Evolutionary conservation across 2,329 filamentous ascomycete genomes (phyloP).

Genomic region (Septoria petroselini): DNA sequence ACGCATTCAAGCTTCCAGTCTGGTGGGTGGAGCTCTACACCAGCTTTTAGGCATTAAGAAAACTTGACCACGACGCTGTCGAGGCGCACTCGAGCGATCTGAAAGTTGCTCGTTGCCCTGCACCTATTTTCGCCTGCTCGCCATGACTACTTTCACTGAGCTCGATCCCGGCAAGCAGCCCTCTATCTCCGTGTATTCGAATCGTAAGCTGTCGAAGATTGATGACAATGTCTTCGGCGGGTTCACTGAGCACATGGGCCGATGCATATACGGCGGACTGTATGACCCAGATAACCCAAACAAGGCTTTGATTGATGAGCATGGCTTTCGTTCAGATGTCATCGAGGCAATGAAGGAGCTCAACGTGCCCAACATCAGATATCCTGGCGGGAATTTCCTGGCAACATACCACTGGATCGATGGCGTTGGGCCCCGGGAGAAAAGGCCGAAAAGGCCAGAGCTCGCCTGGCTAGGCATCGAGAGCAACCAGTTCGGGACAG

Average conservation of each 20-base stretch:
- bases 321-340: constrained; percentile 77
- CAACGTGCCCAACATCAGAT: constrained; percentile 71
- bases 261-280: constrained; percentile 83
- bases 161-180: constrained; percentile 60
- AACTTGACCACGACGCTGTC: too few relatives aligned
- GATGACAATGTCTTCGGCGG: constrained; percentile 79
- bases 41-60: too few relatives aligned
- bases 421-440: constrained; percentile 69
- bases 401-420: constrained; percentile 86
- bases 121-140: too few relatives aligned
- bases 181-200: constrained; percentile 63
- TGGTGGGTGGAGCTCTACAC: too few relatives aligned
- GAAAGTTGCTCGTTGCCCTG: neutral
- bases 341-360: constrained; percentile 70
- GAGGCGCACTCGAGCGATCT: too few relatives aligned
- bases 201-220: constrained; percentile 67
- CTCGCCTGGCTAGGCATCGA: constrained; percentile 77
- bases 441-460: constrained; percentile 64
- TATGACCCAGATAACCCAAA: constrained; percentile 69
- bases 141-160: constrained; percentile 69
- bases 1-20: too few relatives aligned
- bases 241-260: constrained; percentile 88
- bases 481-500: constrained; percentile 76
- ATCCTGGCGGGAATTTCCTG: constrained; percentile 80
- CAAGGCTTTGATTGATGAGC: constrained; percentile 62